phyloP scores from a whole-genome alignment of 2,329 filamentous ascomycete genomes.

The Chaetomium globosum region DNA sequence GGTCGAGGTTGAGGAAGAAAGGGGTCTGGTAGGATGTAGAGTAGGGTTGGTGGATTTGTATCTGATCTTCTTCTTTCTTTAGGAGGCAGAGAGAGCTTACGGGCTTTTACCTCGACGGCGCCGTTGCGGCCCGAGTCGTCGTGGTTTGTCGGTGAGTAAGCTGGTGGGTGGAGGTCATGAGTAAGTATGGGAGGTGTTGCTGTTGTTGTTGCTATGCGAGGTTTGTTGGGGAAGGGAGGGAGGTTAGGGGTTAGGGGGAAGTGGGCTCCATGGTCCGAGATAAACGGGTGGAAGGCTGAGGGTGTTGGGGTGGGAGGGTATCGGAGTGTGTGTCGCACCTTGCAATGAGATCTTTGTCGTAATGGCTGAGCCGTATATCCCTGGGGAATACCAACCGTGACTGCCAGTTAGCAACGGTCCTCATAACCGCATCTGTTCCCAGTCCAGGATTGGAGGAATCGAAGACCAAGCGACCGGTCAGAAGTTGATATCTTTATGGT shows the following conservation, averaged over 20 bases:
- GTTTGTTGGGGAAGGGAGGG: not conserved
- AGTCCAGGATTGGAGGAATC: conserved; percentile 44
- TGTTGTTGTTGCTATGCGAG: not conserved
- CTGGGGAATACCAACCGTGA: conserved; percentile 94
- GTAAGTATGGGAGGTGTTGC: not conserved
- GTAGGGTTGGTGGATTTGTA: too few relatives aligned
- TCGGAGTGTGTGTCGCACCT: conserved; percentile 61
- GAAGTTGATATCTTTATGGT: conserved; percentile 67
- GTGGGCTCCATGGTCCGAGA: not conserved
- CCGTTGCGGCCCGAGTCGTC: conserved; percentile 86
- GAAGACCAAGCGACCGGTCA: conserved; percentile 98
- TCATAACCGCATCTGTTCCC: conserved; percentile 64
- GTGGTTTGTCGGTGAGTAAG: conserved; percentile 40
- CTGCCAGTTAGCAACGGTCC: conserved; percentile 73
- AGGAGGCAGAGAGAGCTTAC: not conserved
- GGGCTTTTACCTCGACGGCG: conserved; percentile 86
- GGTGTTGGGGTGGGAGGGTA: not conserved
- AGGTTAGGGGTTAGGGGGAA: not conserved
- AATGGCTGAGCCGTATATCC: conserved; percentile 81
- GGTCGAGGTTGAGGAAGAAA: conserved; percentile 98
- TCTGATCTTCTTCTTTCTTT: not conserved
- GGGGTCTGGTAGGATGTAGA: conserved; percentile 55
- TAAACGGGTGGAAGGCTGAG: not conserved
- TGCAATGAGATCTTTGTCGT: conserved; percentile 89
- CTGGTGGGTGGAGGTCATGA: not conserved